phyloP scores from a whole-genome alignment of 805 yeast species.

The Clavispora santaluciae region DNA sequence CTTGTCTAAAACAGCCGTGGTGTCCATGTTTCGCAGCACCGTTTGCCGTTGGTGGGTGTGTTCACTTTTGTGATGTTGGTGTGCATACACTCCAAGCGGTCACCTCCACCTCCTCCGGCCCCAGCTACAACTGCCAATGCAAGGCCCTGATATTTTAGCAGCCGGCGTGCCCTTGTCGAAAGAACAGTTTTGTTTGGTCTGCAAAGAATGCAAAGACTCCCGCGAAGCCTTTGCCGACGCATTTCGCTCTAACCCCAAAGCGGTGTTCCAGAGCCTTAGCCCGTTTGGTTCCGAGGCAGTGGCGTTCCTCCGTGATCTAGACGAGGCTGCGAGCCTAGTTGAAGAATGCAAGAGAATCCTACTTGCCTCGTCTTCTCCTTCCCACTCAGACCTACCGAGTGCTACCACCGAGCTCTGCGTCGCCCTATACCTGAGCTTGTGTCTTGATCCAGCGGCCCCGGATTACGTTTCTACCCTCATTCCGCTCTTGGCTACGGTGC shows the following conservation, averaged over 20 bases:
- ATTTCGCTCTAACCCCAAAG: neutral
- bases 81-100: neutral
- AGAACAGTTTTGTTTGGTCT: neutral
- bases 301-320: neutral
- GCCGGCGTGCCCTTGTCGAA: neutral
- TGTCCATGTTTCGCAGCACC: slow-evolving; percentile 55
- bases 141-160: neutral
- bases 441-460: neutral
- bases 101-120: neutral
- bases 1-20: slow-evolving; percentile 61
- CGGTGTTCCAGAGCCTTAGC: neutral
- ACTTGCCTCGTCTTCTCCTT: neutral
- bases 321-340: neutral
- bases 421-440: neutral
- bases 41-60: slow-evolving; percentile 1
- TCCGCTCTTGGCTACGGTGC: neutral
- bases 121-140: neutral
- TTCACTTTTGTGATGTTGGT: slow-evolving; percentile 1
- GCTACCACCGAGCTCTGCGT: neutral
- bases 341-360: neutral
- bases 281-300: neutral
- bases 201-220: neutral
- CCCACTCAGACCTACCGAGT: neutral
- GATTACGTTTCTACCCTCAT: neutral
- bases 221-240: neutral